Evolutionary conservation across 2,329 filamentous ascomycete genomes (phyloP).

Genomic region (Penicillium sp.): DNA sequence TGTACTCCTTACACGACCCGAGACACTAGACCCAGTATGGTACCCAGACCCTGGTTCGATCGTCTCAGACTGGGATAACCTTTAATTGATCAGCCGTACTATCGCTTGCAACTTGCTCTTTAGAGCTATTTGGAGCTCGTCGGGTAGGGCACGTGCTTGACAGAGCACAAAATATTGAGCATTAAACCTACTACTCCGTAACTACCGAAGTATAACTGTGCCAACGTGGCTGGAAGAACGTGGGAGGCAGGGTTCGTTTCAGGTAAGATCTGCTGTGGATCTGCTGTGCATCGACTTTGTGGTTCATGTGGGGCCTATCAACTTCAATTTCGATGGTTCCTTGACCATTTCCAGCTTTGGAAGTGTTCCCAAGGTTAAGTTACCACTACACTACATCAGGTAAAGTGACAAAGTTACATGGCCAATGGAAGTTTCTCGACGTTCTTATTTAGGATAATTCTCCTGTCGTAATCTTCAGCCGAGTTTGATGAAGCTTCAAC

Average conservation of each 20-base stretch:
- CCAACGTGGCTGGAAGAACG: conserved; percentile 11
- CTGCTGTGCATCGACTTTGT: conserved; percentile 11
- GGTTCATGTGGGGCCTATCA: not conserved
- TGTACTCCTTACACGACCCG: too few species aligned
- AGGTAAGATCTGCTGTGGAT: conserved; percentile 22
- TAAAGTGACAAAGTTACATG: conserved; percentile 1
- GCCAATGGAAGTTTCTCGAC: conserved; percentile 19
- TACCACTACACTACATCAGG: not conserved
- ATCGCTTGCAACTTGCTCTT: not conserved
- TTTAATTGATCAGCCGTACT: not conserved
- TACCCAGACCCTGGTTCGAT: conserved; percentile 4
- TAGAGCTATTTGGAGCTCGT: not conserved
- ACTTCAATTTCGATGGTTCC: not conserved
- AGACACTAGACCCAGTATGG: conserved; percentile 11
- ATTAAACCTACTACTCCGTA: not conserved
- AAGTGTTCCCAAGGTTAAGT: not conserved
- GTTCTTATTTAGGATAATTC: not conserved
- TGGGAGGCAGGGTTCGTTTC: conserved; percentile 1
- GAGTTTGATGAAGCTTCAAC: not conserved
- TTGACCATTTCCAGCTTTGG: not conserved
- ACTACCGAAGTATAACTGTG: not conserved
- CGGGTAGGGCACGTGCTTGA: not conserved
- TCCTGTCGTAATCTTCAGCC: not conserved
- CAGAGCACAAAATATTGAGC: not conserved
- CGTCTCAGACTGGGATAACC: not conserved